Percentiles rank a stretch among this genome's conserved stretches.
These are phyloP conservation scores for Mortierella sp. DNA, from an alignment of 371 early-diverging fungal species.

Conservation along the genomic window DNA sequence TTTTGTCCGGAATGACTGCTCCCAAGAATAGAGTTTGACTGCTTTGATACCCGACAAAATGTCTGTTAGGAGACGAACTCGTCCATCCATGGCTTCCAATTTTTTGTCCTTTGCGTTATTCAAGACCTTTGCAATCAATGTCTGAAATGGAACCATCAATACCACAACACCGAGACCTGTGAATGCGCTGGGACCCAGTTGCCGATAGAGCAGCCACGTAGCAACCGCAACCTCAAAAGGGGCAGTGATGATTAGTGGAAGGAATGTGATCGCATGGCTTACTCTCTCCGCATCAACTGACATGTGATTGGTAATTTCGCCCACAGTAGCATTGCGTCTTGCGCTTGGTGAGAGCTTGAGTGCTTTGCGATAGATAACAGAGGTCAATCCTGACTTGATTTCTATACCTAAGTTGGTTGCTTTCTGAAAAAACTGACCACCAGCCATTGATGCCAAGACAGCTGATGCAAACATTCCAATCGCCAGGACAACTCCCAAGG, in stretches of 20 bases:
- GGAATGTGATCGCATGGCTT: constrained; percentile 1
- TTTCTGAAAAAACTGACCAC: constrained; percentile 17
- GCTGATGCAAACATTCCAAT: constrained; percentile 24
- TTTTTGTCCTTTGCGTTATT: constrained; percentile 37
- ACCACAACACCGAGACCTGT: constrained; percentile 32
- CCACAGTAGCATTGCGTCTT: constrained; percentile 81
- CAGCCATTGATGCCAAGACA: constrained; percentile 5
- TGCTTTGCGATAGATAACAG: constrained; percentile 91
- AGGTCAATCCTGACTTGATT: constrained; percentile 81
- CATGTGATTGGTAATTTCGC: constrained; percentile 91
- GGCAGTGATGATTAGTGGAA: constrained; percentile 13
- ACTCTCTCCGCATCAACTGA: constrained; percentile 46
- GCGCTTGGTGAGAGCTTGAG: constrained; percentile 83
- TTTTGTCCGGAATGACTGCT: constrained; percentile 53
- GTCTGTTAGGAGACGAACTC: constrained; percentile 67
- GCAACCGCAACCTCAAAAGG: constrained; percentile 33
- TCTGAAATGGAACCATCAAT: constrained; percentile 28
- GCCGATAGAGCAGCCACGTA: constrained; percentile 30
- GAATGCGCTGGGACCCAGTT: constrained; percentile 29
- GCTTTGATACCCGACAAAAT: constrained; percentile 61
- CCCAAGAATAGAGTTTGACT: constrained; percentile 70
- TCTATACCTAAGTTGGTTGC: constrained; percentile 25
- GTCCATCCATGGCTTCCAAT: constrained; percentile 65
- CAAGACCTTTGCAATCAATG: constrained; percentile 15
- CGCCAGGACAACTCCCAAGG: constrained; percentile 27